Base-by-base conservation (phyloP, 2,329 filamentous ascomycete species). In the Aspergillus novoparasiticus region DNA sequence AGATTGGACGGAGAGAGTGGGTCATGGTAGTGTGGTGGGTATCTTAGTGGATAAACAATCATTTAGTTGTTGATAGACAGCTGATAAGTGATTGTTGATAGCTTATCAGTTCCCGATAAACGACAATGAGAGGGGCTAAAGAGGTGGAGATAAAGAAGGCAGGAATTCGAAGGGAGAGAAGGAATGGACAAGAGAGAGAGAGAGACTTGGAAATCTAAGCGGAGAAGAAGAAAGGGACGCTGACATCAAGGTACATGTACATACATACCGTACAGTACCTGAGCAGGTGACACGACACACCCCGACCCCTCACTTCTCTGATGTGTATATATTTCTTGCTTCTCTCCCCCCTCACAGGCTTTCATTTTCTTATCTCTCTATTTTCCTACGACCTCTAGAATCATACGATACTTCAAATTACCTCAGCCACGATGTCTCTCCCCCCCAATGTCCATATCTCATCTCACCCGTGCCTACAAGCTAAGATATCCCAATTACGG, bases 401-500 rank as follows among this genome's bases (percentile, higher is more conserved):
- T 4, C 1, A 51, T 16, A 30, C 14, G 10, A 30, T 46, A 46
- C 9, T n/a, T 8, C 26, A 19, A 3, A 30, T 1, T n/a, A 30
- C 16, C 14, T 16, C n/a, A 51, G 26, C 30, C 66, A 65, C 59
- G 58, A 75, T 76, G 69, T 61, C 73, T 60, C 76, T 86, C 36
- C 85, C 85, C 21, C 66, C 78, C 57, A 89, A 88, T 73, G 82
- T 87, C 41, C 92, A 95, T 80, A 82, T 97, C 75, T 97, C 93
- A 45, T 83, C 82, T 19, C 94, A 98, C 78, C 94, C 94, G 41
- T 96, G 92, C 79, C 85, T 97, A 48, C 84, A 86, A 71, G 92
- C 91, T 70, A 98, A 98, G 84, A 88, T 98, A 72, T 94, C 91
- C 70, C 92, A 95, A 81, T 87, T 98, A 54, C 90, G 94, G 64